A percentile compares a stretch with the other conserved stretches of the same genome.
Evolutionary conservation across 495 filamentous ascomycete species (phyloP).

Genomic region (Hyphodiscus hymeniophilus): DNA sequence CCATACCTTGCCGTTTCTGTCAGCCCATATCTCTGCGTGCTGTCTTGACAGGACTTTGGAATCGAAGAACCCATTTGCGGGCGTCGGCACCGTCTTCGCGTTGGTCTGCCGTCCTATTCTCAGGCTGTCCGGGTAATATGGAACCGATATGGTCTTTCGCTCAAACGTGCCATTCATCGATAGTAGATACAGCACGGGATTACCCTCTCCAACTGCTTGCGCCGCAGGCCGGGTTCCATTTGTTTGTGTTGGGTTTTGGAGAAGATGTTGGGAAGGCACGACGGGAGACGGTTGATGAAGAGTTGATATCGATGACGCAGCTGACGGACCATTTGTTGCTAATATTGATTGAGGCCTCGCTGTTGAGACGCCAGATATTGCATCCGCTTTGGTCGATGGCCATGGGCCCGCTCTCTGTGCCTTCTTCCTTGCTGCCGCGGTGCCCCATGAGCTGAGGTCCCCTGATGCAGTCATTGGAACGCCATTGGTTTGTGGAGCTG

Average conservation of each 20-base stretch:
- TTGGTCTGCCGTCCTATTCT: slow-evolving; percentile 96
- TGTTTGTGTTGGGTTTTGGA: slow-evolving; percentile 41
- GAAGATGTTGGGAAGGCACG: slow-evolving; percentile 63
- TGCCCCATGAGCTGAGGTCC: slow-evolving; percentile 37
- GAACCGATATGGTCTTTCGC: slow-evolving; percentile 87
- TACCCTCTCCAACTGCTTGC: slow-evolving; percentile 40
- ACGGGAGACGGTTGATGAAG: slow-evolving; percentile 70
- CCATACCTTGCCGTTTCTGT: slow-evolving; percentile 81
- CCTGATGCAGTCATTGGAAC: slow-evolving; percentile 32
- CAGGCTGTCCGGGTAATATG: slow-evolving; percentile 78
- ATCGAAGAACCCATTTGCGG: slow-evolving; percentile 90
- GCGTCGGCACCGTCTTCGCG: slow-evolving; percentile 83
- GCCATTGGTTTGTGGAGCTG: slow-evolving; percentile 28
- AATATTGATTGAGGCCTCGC: slow-evolving; percentile 53
- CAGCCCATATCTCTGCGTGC: slow-evolving; percentile 95
- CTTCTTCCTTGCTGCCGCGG: slow-evolving; percentile 57
- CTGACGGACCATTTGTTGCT: slow-evolving; percentile 48
- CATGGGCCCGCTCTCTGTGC: slow-evolving; percentile 51
- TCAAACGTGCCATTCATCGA: slow-evolving; percentile 95
- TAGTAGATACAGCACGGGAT: slow-evolving; percentile 70
- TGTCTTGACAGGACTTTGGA: slow-evolving; percentile 94
- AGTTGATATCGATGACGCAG: slow-evolving; percentile 58
- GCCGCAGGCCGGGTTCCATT: slow-evolving; percentile 57
- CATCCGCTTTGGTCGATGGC: slow-evolving; percentile 60
- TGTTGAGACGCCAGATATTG: slow-evolving; percentile 51